phyloP scores from a whole-genome alignment of 106 monocot species.

The Platanthera guangdongensis region DNA sequence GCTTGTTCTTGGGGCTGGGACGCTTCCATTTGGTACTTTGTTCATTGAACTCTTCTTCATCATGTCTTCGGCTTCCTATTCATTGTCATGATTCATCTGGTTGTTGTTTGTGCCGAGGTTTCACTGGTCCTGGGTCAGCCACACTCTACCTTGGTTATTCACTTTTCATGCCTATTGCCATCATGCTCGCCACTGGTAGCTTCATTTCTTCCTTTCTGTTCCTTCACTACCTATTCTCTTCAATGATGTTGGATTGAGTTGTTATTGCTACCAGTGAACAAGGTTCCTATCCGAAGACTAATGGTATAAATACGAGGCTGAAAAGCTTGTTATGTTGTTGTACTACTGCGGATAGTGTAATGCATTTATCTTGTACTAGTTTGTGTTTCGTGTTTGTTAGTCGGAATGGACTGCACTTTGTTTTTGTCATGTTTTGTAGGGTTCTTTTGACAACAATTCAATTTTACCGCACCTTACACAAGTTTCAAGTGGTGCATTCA shows the following conservation, averaged over 20 bases:
- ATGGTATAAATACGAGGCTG: background rate
- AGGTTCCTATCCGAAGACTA: background rate
- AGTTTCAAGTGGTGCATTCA: too few relatives aligned
- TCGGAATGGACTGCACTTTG: constrained; percentile 1
- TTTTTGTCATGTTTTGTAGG: too few relatives aligned
- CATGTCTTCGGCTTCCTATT: constrained; percentile 55
- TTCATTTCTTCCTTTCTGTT: constrained; percentile 50
- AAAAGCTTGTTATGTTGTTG: background rate
- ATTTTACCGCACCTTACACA: too few relatives aligned
- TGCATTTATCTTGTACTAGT: background rate
- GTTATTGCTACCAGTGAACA: background rate
- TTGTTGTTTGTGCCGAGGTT: constrained; percentile 49
- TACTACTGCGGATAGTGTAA: background rate
- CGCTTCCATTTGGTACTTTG: constrained; percentile 47
- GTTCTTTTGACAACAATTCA: too few relatives aligned
- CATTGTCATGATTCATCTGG: constrained; percentile 44
- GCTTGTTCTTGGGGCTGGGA: constrained; percentile 41
- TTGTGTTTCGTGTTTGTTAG: background rate
- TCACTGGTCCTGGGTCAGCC: constrained; percentile 51
- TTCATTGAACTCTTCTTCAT: constrained; percentile 63
- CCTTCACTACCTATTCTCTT: constrained; percentile 53
- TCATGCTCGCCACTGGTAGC: constrained; percentile 52
- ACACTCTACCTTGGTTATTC: constrained; percentile 53
- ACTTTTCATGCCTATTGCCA: constrained; percentile 39
- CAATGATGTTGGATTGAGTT: constrained; percentile 31